Conservation (phyloP, 139 green algal species). For the Chloropicon primus region DNA sequence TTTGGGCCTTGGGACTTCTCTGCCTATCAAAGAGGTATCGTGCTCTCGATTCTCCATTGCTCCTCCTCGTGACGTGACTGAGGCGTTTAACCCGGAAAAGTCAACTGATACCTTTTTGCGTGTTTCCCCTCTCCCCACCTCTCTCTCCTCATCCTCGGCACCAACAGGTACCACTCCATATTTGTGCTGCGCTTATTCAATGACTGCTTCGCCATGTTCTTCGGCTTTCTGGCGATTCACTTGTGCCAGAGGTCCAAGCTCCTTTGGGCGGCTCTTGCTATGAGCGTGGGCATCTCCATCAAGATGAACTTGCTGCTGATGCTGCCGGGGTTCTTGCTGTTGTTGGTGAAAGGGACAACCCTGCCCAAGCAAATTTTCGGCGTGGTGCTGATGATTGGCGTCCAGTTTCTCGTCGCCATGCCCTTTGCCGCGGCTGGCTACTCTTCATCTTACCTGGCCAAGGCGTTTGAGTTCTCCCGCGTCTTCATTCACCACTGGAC, state of each 20-base stretch:
- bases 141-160: too few species aligned
- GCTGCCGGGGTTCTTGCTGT: conserved; percentile 44
- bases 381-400: not conserved
- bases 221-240: conserved; percentile 34
- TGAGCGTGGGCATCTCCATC: conserved; percentile 51
- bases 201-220: conserved; percentile 55
- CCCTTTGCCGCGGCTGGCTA: conserved; percentile 43
- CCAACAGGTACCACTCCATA: conserved; percentile 72
- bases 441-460: conserved; percentile 34
- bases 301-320: conserved; percentile 85
- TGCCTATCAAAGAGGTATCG: conserved; percentile 58
- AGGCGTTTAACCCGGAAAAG: too few species aligned
- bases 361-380: not conserved
- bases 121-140: too few species aligned
- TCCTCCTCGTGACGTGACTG: too few species aligned
- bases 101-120: too few species aligned
- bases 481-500: conserved; percentile 64
- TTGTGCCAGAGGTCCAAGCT: conserved; percentile 1
- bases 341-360: conserved; percentile 34
- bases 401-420: conserved; percentile 33
- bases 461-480: conserved; percentile 58
- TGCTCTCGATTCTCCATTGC: too few species aligned
- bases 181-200: conserved; percentile 80
- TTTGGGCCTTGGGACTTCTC: conserved; percentile 52
- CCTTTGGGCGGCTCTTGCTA: not conserved